Conservation (phyloP, 768 basidiomycete genomes). For the Agaricus subrufescens region DNA sequence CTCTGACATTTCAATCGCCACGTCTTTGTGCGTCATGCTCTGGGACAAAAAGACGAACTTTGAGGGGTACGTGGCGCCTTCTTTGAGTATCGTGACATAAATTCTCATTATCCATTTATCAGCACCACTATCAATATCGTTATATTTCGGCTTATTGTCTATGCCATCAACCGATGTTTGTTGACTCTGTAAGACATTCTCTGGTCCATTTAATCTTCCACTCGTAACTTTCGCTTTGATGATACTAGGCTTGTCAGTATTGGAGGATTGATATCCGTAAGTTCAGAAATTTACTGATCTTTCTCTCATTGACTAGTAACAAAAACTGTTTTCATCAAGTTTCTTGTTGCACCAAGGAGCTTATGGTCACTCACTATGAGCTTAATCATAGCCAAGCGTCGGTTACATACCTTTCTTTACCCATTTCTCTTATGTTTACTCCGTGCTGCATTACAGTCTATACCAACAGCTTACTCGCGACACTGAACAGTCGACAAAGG, state of each 20-base stretch:
- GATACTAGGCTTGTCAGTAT: constrained; percentile 28
- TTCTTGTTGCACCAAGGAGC: constrained; percentile 23
- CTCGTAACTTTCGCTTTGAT: background rate
- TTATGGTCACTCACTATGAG: constrained; percentile 35
- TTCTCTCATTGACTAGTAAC: background rate
- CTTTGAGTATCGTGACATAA: background rate
- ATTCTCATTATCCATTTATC: background rate
- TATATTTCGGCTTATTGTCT: constrained; percentile 39
- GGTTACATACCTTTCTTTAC: constrained; percentile 4
- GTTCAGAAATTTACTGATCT: constrained; percentile 1
- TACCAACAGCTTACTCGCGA: constrained; percentile 41
- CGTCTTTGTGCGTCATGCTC: constrained; percentile 35
- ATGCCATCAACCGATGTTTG: constrained; percentile 46
- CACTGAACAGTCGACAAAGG: constrained; percentile 32
- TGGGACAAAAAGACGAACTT: constrained; percentile 33
- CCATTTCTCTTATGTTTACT: background rate
- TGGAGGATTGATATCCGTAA: constrained; percentile 32
- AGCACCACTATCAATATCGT: constrained; percentile 33
- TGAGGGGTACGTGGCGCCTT: constrained; percentile 20
- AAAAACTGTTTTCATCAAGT: constrained; percentile 13
- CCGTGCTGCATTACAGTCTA: constrained; percentile 26
- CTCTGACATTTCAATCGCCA: constrained; percentile 39
- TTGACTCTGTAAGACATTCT: constrained; percentile 37
- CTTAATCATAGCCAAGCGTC: constrained; percentile 44
- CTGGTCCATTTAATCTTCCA: background rate